Evolutionary conservation across 768 basidiomycete genomes (phyloP), one percentile per base, ranked within the genome.

Genomic region (Termitomyces sp.): DNA sequence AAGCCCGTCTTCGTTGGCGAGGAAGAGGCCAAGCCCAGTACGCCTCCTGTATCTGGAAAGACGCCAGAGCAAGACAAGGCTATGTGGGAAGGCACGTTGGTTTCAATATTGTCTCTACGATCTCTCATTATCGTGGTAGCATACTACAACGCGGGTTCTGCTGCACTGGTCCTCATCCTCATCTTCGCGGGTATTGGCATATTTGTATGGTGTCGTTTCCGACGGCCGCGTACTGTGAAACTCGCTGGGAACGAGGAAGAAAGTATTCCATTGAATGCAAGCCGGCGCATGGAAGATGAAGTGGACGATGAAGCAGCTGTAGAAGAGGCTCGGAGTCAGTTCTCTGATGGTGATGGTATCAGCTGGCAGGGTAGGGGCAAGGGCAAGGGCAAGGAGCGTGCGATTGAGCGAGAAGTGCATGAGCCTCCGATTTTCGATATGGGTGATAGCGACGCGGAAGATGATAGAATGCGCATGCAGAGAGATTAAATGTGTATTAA

Each of bases 61-160:
- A 85, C 87, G 5, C 84, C 91, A 0, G 83, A 91, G 70, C 86
- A 92, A 67, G 86, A 88, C 58, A 87, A 90, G 69, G 90, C 93
- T 3, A 91, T 89, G 80, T 96, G 94, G 94, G 91, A 95, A 76
- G 91, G 93, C 92, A 65, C 60, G 81, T 11, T n/a, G 12, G 25
- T 15, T 25, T 20, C 34, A 4, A 38, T 50, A 10, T 46, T 11
- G 15, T 12, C 6, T 5, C 25, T 52, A 37, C 48, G 15, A 56
- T 58, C 36, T 54, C 42, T 57, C 34, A 43, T 29, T 38, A 31
- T 49, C 36, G 8, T 46, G 48, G 12, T 57, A 94, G 95, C 93
- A n/a, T 96, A 95, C 72, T 97, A 96, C 72, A 96, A 96, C 62
- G 90, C 93, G 38, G 94, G 92, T 11, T 94, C 94, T 0, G 91